phyloP scores from a whole-genome alignment of 495 filamentous ascomycete species.

The Penicillium psychrofluorescens region DNA sequence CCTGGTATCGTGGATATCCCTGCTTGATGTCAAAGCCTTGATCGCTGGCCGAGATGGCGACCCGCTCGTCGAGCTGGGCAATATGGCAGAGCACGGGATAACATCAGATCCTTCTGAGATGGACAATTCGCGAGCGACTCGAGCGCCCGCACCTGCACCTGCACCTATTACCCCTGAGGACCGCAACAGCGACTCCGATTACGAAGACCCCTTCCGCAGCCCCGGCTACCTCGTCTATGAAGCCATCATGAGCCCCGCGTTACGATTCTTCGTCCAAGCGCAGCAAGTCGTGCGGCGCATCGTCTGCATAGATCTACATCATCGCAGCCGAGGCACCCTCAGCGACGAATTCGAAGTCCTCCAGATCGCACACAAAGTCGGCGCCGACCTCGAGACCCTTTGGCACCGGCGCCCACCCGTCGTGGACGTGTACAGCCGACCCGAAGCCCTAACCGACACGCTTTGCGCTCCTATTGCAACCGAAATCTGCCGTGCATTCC shows the following conservation, averaged over 20 bases:
- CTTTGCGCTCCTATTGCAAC: constrained; percentile 19
- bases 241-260: constrained; percentile 27
- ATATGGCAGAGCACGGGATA: constrained; percentile 6
- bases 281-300: constrained; percentile 34
- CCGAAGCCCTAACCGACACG: constrained; percentile 17
- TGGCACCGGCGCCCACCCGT: constrained; percentile 29
- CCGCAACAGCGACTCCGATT: too few relatives aligned
- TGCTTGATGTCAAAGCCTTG: constrained; percentile 35
- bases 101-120: background rate
- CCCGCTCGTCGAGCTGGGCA: constrained; percentile 26
- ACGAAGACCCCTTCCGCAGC: constrained; percentile 16
- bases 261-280: constrained; percentile 27
- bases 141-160: background rate
- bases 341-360: constrained; percentile 37
- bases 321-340: constrained; percentile 33
- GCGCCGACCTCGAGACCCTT: constrained; percentile 31
- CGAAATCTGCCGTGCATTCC: constrained; percentile 27
- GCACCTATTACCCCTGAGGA: background rate
- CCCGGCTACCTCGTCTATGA: constrained; percentile 29
- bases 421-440: constrained; percentile 25
- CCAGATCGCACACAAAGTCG: constrained; percentile 32
- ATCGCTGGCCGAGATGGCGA: constrained; percentile 36
- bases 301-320: constrained; percentile 32
- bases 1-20: constrained; percentile 28
- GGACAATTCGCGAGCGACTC: background rate